Percentiles rank a stretch among this genome's conserved stretches.
These are phyloP conservation scores for Solanum hybrid DNA, from an alignment of 305 asterid species.

Conservation along the genomic window DNA sequence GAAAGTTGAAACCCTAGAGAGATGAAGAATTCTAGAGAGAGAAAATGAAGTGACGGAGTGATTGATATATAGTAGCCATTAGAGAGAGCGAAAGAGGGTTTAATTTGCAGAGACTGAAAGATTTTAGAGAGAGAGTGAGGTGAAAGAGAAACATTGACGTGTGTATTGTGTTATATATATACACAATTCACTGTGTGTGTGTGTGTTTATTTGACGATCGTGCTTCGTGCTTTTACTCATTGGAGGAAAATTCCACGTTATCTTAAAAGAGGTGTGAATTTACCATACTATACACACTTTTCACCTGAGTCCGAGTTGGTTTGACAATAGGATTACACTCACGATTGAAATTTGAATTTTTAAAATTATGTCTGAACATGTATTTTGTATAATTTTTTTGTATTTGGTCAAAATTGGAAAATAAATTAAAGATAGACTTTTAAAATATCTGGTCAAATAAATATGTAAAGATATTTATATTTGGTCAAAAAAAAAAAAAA, in stretches of 20 bases:
- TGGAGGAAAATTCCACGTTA: not conserved
- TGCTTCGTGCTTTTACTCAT: not conserved
- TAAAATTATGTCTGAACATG: no score
- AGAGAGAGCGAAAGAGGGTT: slow-evolving; percentile 1
- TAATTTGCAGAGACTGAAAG: not conserved
- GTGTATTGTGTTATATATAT: not conserved
- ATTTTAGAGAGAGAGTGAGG: not conserved
- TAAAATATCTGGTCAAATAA: no score
- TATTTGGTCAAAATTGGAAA: no score
- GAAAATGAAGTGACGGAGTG: not conserved
- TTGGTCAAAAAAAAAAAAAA: not conserved
- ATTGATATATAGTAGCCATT: not conserved
- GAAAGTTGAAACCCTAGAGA: not conserved
- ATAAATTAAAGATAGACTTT: not conserved
- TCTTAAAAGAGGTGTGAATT: not conserved
- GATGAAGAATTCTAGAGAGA: not conserved
- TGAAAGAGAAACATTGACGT: not conserved
- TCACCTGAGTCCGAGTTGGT: not conserved
- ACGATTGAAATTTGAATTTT: not conserved
- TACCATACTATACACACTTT: not conserved
- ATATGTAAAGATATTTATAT: no score
- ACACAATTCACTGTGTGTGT: not conserved
- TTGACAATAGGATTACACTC: not conserved
- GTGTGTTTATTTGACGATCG: not conserved
- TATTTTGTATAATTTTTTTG: no score